Percentiles rank a stretch among this genome's conserved stretches.
These are phyloP conservation scores for Lepraria neglecta DNA, from an alignment of 495 filamentous ascomycete genomes.

Conservation along the genomic window DNA sequence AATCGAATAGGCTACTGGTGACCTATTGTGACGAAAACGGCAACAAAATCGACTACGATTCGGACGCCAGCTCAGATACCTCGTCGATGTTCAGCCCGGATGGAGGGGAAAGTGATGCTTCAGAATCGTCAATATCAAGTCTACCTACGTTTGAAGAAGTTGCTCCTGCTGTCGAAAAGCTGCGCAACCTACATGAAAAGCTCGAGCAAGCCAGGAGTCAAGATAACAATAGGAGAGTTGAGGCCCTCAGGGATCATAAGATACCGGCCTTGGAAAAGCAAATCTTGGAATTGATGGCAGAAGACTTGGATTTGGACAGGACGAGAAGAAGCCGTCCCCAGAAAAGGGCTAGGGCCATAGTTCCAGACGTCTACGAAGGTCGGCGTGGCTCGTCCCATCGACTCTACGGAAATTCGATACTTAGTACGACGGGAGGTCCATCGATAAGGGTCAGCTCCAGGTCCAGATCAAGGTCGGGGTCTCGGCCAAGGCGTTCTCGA, in stretches of 20 bases:
- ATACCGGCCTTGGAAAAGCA: constrained; percentile 10
- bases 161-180: neutral
- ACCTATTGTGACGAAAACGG: constrained; percentile 14
- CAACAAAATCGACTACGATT: constrained; percentile 5
- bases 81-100: neutral
- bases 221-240: neutral
- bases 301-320: neutral
- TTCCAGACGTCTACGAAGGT: neutral
- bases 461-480: constrained; percentile 9
- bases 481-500: constrained; percentile 1
- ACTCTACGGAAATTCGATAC: neutral
- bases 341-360: neutral
- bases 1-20: constrained; percentile 4
- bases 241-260: constrained; percentile 4
- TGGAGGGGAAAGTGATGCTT: constrained; percentile 1
- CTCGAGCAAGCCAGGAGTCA: neutral
- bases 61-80: neutral
- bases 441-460: constrained; percentile 1
- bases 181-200: constrained; percentile 2
- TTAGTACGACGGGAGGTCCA: neutral
- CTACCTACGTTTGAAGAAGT: neutral
- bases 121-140: neutral
- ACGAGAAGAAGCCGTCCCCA: neutral
- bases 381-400: neutral
- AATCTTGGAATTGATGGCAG: constrained; percentile 1